Percentiles rank a stretch among this genome's conserved stretches.
Evolutionary conservation across 208 protist species (phyloP).

Genomic region (Acanthamoeba divionensis): DNA sequence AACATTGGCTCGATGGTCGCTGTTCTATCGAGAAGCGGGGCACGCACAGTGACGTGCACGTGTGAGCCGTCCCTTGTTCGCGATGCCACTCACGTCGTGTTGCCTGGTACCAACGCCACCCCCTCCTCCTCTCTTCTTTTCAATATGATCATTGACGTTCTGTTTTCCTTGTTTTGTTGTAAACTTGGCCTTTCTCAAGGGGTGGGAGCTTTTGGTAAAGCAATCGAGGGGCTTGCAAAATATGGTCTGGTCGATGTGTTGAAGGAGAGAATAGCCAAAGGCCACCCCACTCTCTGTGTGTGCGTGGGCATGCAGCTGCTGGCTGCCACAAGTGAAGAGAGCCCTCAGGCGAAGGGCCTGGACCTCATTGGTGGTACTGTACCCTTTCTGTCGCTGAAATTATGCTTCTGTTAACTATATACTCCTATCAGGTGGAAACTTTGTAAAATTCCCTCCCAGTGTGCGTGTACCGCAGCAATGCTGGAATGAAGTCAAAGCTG

Average conservation of each 20-base stretch:
- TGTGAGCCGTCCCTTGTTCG: background rate
- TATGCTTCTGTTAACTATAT: background rate
- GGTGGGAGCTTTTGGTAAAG: slow-evolving; percentile 26
- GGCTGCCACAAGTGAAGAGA: slow-evolving; percentile 48
- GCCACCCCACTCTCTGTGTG: slow-evolving; percentile 47
- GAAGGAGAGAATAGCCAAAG: slow-evolving; percentile 6
- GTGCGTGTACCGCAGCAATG: slow-evolving; percentile 57
- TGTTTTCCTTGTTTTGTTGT: background rate
- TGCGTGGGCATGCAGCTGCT: slow-evolving; percentile 57
- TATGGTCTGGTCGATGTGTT: background rate
- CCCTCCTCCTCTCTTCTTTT: background rate
- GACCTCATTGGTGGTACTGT: background rate
- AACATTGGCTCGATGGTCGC: slow-evolving; percentile 25
- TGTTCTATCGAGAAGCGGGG: background rate
- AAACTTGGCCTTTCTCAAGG: background rate
- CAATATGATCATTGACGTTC: background rate
- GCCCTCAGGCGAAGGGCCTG: slow-evolving; percentile 15
- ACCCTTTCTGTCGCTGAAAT: background rate
- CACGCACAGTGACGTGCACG: background rate
- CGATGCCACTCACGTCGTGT: background rate
- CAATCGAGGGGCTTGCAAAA: slow-evolving; percentile 13
- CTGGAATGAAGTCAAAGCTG: slow-evolving; percentile 53
- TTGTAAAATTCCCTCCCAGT: slow-evolving; percentile 19
- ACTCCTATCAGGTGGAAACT: background rate
- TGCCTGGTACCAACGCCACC: background rate